Evolutionary conservation across 768 basidiomycete genomes (phyloP), one percentile per base, ranked within the genome.

Genomic region (Rhodocollybia butyracea): DNA sequence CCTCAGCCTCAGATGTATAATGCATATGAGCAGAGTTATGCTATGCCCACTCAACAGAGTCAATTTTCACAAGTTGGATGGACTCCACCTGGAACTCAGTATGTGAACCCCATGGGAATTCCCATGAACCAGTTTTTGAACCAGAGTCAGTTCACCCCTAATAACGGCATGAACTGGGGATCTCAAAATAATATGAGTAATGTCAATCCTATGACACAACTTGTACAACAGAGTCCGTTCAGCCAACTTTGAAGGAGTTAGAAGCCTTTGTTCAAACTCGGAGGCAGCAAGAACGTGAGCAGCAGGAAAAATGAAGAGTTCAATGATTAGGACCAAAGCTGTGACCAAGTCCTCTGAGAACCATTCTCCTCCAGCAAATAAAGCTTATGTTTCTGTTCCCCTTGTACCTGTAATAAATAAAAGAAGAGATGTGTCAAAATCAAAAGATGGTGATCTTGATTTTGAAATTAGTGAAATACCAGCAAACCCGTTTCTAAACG

Each of bases 61-160:
- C 41, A 42, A 42, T 42, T 42, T 42, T 42, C 41, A 42, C 41
- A 42, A 42, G 41, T 42, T 42, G 41, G 41, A 42, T 42, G 41
- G 41, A 42, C 21, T 42, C 41, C n/a, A 42, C 11, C 5, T 12
- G 19, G 11, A n/a, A n/a, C n/a, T n/a, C n/a, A n/a, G 4, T 24
- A 42, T 3, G 26, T 42, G 41, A 42, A 42, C 13, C n/a, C n/a
- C n/a, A n/a, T n/a, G n/a, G n/a, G n/a, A n/a, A n/a, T n/a, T n/a
- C n/a, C n/a, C n/a, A n/a, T n/a, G n/a, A n/a, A n/a, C n/a, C n/a
- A n/a, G 26, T 8, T 42, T 21, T 42, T 42, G 41, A 3, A 21
- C 41, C 11, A 42, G n/a, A 42, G 41, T 42, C 41, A 19, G 26
- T n/a, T n/a, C n/a, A 42, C 21, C 13, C 26, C 41, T 21, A 42